Base-by-base conservation (phyloP, 805 yeast genomes). In the Vanderwaltozyma polyspora region DNA sequence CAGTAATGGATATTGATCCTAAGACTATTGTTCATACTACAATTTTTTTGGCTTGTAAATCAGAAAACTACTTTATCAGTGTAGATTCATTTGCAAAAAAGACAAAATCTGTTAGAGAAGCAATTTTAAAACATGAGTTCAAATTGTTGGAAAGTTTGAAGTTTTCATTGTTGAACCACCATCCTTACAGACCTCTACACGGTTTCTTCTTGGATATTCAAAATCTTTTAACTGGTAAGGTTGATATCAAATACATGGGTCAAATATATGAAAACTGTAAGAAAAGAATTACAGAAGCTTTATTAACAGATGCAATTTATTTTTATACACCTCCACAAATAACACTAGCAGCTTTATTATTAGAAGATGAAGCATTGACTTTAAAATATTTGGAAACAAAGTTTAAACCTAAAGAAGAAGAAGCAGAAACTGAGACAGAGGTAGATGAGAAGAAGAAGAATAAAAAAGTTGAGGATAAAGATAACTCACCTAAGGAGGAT, bases 131-230 rank as follows among this genome's bases (percentile, higher is more conserved):
- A 40, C 66, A 84, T 36, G 99, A 91, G 59, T 91, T 85, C 51
- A 64, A 67, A 29, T 68, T 91, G 4, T 60, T 87, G 35, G 83
- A 75, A 56, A 68, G 83, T 8, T 63, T 91, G 46, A 67, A 75
- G 39, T 91, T 91, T 58, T 79, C 94, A 0, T 62, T 91, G 32
- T 53, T 78, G 41, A 89, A 81, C 8, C 97, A 89, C 55, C 95
- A 85, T 59, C 93, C 96, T 3, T 79, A 73, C 57, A 68, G 79
- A 41, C 85, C 97, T 0, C 59, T 91, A n/a, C 91, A 87, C 55
- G 99, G 99, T 16, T 87, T 89, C 54, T 89, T 80, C 57, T 69
- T 89, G 31, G 99, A 91, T 57, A 72, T 87, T 43, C 98, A 91
- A 55, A 67, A 58, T 35, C 67, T 63, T 34, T 59, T 72, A 37